Evolutionary conservation across 2,329 filamentous ascomycete species (phyloP).

Genomic region (Fusarium sp.): DNA sequence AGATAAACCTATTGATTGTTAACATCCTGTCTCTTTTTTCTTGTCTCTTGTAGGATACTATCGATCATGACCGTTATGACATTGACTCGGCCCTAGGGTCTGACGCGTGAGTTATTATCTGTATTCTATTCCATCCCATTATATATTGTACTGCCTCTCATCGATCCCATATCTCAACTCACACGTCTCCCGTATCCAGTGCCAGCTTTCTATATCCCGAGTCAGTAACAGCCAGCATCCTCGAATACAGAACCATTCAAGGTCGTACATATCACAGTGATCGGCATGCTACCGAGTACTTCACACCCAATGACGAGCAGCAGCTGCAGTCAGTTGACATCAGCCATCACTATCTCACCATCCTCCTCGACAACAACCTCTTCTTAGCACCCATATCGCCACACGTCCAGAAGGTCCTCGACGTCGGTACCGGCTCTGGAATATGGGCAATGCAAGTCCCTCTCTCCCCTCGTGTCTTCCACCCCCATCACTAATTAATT

Average conservation of each 20-base stretch:
- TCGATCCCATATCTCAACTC: background rate
- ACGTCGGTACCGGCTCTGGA: constrained; percentile 45
- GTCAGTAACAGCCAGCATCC: constrained; percentile 42
- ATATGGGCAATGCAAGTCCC: constrained; percentile 34
- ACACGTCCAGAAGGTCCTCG: constrained; percentile 42
- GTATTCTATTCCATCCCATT: background rate
- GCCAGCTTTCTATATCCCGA: constrained; percentile 39
- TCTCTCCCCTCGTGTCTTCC: background rate
- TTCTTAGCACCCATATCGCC: constrained; percentile 40
- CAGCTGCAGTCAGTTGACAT: constrained; percentile 44
- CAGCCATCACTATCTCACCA: constrained; percentile 45
- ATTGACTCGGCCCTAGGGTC: constrained; percentile 42
- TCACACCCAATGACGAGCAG: constrained; percentile 44
- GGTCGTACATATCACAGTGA: constrained; percentile 46
- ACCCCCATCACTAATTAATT: background rate
- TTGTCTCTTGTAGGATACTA: constrained; percentile 14
- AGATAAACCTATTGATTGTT: constrained; percentile 11
- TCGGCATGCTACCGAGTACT: constrained; percentile 38
- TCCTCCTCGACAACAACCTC: constrained; percentile 41
- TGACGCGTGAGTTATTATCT: constrained; percentile 39
- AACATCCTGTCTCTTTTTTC: constrained; percentile 13
- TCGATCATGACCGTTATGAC: constrained; percentile 33
- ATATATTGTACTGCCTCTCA: background rate
- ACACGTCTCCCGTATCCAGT: constrained; percentile 16
- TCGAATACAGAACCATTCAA: constrained; percentile 43